Evolutionary conservation across 805 yeast species (phyloP).

Genomic region (Spathaspora girioi): DNA sequence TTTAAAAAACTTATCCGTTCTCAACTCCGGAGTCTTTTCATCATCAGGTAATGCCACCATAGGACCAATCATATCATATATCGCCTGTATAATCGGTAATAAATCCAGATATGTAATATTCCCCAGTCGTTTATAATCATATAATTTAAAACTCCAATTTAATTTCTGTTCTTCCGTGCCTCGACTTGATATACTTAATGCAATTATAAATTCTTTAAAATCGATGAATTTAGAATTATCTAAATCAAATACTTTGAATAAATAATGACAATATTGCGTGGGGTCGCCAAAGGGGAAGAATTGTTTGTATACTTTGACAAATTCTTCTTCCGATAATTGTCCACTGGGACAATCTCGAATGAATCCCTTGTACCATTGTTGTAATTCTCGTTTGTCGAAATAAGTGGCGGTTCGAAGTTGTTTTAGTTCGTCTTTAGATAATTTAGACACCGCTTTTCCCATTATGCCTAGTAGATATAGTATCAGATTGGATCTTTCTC

Average conservation of each 20-base stretch:
- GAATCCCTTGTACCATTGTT: constrained; percentile 98
- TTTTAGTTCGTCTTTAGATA: constrained; percentile 85
- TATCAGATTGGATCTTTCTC: background rate
- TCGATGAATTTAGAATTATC: constrained; percentile 79
- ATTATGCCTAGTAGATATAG: constrained; percentile 31
- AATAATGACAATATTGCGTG: constrained; percentile 79
- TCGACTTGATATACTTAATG: constrained; percentile 80
- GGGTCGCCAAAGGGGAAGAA: constrained; percentile 99
- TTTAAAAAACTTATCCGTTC: constrained; percentile 78
- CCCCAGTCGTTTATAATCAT: constrained; percentile 82
- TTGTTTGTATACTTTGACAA: constrained; percentile 88
- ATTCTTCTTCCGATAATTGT: constrained; percentile 79
- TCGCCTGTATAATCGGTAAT: constrained; percentile 73
- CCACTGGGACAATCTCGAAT: constrained; percentile 92
- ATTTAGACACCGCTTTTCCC: constrained; percentile 94
- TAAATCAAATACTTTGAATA: constrained; percentile 84
- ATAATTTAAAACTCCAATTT: constrained; percentile 84
- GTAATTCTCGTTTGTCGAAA: constrained; percentile 89
- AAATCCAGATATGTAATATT: constrained; percentile 73
- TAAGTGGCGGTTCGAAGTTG: constrained; percentile 81
- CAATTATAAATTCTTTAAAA: constrained; percentile 88
- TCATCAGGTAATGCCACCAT: constrained; percentile 88
- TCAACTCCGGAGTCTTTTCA: constrained; percentile 85
- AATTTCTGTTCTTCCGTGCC: constrained; percentile 83
- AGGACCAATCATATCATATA: constrained; percentile 92